phyloP scores from a whole-genome alignment of 1,139 yeast species.

The Pichia sp. region DNA sequence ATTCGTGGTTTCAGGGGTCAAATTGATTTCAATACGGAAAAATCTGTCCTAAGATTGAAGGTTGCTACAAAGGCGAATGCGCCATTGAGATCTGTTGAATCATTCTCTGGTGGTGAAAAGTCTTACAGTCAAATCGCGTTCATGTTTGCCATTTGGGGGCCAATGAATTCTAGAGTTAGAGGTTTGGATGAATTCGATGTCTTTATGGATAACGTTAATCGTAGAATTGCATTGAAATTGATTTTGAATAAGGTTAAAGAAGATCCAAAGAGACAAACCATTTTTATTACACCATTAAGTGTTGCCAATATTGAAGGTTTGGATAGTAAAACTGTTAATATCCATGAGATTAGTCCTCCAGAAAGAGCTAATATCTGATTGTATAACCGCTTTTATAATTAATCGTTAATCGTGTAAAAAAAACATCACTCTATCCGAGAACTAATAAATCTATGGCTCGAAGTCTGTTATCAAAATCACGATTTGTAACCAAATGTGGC shows the following conservation, averaged over 20 bases:
- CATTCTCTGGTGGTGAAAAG: constrained; percentile 96
- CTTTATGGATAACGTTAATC: constrained; percentile 92
- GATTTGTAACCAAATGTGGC: too few relatives aligned
- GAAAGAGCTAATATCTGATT: constrained; percentile 23
- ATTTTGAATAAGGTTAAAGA: constrained; percentile 66
- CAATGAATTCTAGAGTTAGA: constrained; percentile 82
- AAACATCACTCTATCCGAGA: too few relatives aligned
- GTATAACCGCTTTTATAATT: too few relatives aligned
- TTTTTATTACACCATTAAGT: constrained; percentile 94
- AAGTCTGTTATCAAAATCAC: too few relatives aligned
- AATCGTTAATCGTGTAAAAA: too few relatives aligned
- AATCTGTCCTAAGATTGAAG: constrained; percentile 50
- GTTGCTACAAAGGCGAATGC: constrained; percentile 62
- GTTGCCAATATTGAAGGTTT: constrained; percentile 75
- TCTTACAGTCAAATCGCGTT: constrained; percentile 91
- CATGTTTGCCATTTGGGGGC: constrained; percentile 87
- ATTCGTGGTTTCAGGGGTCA: constrained; percentile 77
- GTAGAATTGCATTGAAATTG: constrained; percentile 75
- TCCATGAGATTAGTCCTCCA: constrained; percentile 64
- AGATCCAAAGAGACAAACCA: constrained; percentile 72
- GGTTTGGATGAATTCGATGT: constrained; percentile 98
- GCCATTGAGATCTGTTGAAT: constrained; percentile 67
- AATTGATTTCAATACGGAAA: constrained; percentile 57
- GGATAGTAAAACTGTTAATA: constrained; percentile 58
- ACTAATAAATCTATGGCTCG: too few relatives aligned